Percentiles rank a stretch among this genome's conserved stretches.
Evolutionary conservation across 83 land plant genomes (phyloP).

Genomic region (Larix sibirica): DNA sequence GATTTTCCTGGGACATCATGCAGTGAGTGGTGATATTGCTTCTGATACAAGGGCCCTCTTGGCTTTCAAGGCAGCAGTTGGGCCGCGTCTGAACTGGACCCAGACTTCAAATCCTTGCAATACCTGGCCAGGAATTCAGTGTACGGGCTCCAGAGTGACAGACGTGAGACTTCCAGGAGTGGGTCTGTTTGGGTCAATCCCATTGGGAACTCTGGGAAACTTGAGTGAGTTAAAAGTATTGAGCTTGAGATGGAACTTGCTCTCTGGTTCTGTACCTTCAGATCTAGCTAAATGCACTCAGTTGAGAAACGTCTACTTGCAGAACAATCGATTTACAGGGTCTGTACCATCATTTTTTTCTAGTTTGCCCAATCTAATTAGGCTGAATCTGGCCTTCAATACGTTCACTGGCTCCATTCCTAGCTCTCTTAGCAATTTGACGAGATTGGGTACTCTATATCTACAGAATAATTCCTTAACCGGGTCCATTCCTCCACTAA

Average conservation of each 20-base stretch:
- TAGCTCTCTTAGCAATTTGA: not conserved
- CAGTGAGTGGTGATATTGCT: conserved; percentile 7
- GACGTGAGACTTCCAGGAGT: conserved; percentile 30
- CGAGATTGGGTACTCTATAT: conserved; percentile 6
- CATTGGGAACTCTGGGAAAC: conserved; percentile 14
- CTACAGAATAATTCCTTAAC: conserved; percentile 17
- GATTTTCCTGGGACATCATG: not conserved
- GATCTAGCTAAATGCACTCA: conserved; percentile 20
- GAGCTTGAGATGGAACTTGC: conserved; percentile 31
- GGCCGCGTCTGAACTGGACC: not conserved
- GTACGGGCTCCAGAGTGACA: conserved; percentile 30
- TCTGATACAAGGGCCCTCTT: conserved; percentile 29
- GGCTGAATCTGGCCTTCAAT: conserved; percentile 27
- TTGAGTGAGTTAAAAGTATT: conserved; percentile 25
- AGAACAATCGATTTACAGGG: conserved; percentile 29
- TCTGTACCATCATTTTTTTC: conserved; percentile 19
- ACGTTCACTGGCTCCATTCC: conserved; percentile 28
- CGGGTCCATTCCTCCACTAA: conserved; percentile 22
- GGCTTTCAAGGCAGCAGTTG: conserved; percentile 29
- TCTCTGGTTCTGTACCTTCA: conserved; percentile 33
- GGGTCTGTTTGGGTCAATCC: conserved; percentile 31
- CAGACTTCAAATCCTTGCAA: conserved; percentile 5
- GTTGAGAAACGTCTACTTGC: conserved; percentile 25
- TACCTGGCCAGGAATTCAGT: conserved; percentile 34
- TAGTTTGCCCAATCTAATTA: not conserved